phyloP scores from a whole-genome alignment of 2,329 filamentous ascomycete species.

The Didymella segeticola region DNA sequence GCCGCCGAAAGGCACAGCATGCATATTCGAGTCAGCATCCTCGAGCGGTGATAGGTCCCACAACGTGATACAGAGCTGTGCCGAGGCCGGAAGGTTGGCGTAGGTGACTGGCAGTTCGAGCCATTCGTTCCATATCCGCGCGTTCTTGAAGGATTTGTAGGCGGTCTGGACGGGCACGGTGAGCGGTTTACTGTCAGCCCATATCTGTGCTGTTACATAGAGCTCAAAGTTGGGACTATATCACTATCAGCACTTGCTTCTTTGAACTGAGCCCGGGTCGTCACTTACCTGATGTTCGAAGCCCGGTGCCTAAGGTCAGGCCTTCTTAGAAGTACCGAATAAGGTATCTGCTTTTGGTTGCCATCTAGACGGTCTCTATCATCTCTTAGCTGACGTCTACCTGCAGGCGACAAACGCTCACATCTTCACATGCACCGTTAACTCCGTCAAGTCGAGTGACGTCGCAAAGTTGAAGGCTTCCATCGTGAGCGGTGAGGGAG shows the following conservation, averaged over 20 bases:
- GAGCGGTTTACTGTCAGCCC: constrained; percentile 93
- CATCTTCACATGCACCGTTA: constrained; percentile 71
- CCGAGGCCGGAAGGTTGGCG: constrained; percentile 78
- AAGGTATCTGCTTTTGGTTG: constrained; percentile 74
- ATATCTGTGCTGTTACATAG: constrained; percentile 90
- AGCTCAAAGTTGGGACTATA: constrained; percentile 81
- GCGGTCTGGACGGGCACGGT: constrained; percentile 91
- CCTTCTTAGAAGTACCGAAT: constrained; percentile 78
- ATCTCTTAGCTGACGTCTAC: constrained; percentile 26
- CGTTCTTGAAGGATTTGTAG: constrained; percentile 86
- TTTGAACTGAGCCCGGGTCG: background rate
- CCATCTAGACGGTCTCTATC: constrained; percentile 77
- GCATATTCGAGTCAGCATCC: constrained; percentile 70
- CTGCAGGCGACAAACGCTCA: constrained; percentile 45
- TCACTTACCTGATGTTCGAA: constrained; percentile 74
- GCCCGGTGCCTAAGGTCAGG: constrained; percentile 86
- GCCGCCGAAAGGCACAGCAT: constrained; percentile 90
- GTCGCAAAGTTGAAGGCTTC: constrained; percentile 96
- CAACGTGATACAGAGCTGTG: constrained; percentile 87
- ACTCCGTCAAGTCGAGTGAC: constrained; percentile 77
- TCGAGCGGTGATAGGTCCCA: constrained; percentile 92
- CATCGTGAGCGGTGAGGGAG: constrained; percentile 60
- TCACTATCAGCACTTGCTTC: constrained; percentile 5
- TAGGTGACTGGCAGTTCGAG: constrained; percentile 85
- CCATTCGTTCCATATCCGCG: constrained; percentile 91